phyloP scores from a whole-genome alignment of 108 stramenopile species.

The Nannochloropsis gaditana region DNA sequence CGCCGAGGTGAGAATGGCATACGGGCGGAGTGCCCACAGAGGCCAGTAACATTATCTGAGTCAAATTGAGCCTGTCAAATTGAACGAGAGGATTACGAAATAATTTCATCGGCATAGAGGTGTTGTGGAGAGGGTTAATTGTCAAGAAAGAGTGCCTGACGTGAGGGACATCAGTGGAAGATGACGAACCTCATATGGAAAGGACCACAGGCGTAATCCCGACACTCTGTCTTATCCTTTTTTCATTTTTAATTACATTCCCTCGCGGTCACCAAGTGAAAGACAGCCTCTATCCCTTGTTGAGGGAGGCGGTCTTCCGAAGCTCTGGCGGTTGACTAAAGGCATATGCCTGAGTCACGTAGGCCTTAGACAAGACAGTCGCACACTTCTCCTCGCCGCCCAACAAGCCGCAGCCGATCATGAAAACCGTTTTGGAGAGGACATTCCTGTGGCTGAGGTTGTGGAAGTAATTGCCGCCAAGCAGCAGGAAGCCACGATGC shows the following conservation, averaged over 20 bases:
- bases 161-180: too few species aligned
- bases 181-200: too few species aligned
- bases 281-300: not conserved
- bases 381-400: not conserved
- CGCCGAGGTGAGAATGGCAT: not conserved
- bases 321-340: not conserved
- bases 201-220: too few species aligned
- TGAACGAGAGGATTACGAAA: too few species aligned
- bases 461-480: constrained; percentile 3
- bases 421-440: not conserved
- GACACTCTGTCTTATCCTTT: not conserved
- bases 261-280: not conserved
- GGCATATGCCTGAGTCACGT: constrained; percentile 5
- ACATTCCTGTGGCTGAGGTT: not conserved
- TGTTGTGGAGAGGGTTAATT: too few species aligned
- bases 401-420: not conserved
- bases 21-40: too few species aligned
- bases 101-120: too few species aligned
- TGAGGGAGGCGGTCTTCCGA: not conserved
- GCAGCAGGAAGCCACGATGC: not conserved
- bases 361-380: not conserved
- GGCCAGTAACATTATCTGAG: too few species aligned
- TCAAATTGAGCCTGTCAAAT: too few species aligned
- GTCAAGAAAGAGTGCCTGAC: too few species aligned
- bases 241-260: not conserved